A percentile compares a stretch with the other conserved stretches of the same genome.
Conservation (phyloP, 2,329 filamentous ascomycete species). For the Microdochium trichocladiopsis region DNA sequence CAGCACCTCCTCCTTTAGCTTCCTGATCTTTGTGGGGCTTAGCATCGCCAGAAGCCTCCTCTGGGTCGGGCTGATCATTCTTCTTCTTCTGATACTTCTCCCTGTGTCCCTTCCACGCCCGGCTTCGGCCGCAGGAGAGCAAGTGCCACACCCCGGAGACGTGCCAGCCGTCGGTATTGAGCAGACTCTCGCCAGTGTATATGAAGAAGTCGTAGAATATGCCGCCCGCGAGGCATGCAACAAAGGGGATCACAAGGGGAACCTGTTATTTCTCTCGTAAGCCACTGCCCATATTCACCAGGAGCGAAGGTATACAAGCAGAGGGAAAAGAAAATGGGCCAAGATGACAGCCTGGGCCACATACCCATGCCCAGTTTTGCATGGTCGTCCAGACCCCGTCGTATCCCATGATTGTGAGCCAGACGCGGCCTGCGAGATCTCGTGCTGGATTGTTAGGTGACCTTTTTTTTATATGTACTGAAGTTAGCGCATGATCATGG, state of each 20-base stretch:
- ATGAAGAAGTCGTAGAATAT: constrained; percentile 62
- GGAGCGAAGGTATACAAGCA: too few relatives aligned
- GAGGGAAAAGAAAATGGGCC: too few relatives aligned
- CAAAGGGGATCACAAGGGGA: constrained; percentile 65
- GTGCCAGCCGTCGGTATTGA: constrained; percentile 62
- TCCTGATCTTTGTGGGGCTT: too few relatives aligned
- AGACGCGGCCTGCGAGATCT: constrained; percentile 63
- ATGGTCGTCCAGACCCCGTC: constrained; percentile 60
- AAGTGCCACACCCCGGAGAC: constrained; percentile 38
- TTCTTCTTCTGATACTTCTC: neutral
- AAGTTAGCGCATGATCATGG: too few relatives aligned
- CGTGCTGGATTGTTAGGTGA: constrained; percentile 60
- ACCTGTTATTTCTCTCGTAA: constrained; percentile 34
- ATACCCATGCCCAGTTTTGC: constrained; percentile 66
- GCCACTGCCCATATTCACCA: too few relatives aligned
- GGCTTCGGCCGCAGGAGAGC: neutral
- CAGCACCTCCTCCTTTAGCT: too few relatives aligned
- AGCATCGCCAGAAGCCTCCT: too few relatives aligned
- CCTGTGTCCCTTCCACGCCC: neutral
- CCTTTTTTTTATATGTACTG: neutral
- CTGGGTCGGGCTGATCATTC: neutral
- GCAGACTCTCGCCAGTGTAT: constrained; percentile 62
- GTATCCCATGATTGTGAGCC: constrained; percentile 63
- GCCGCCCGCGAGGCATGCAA: constrained; percentile 56
- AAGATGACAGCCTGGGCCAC: too few relatives aligned